phyloP scores from a whole-genome alignment of 1,139 yeast species.

The Taiozyma sp. region DNA sequence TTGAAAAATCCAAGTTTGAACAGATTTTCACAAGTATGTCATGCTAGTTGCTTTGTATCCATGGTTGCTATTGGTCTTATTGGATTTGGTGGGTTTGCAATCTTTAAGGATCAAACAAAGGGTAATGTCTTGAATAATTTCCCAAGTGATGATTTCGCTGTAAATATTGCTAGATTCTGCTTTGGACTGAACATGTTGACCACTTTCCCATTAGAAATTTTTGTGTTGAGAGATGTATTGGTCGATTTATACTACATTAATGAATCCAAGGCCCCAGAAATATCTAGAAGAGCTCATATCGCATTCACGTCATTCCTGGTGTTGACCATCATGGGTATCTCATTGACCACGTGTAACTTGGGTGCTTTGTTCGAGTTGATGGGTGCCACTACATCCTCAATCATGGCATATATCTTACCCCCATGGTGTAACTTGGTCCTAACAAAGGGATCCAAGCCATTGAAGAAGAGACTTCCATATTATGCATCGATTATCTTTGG shows the following conservation, averaged over 20 bases:
- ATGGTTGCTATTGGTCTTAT: slow-evolving; percentile 74
- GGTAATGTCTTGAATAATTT: slow-evolving; percentile 89
- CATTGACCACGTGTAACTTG: slow-evolving; percentile 79
- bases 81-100: slow-evolving; percentile 76
- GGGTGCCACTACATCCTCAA: slow-evolving; percentile 90
- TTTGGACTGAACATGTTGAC: slow-evolving; percentile 95
- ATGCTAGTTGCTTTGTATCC: slow-evolving; percentile 77
- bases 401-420: slow-evolving; percentile 90
- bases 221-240: slow-evolving; percentile 83
- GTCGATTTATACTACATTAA: slow-evolving; percentile 50
- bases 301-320: slow-evolving; percentile 66
- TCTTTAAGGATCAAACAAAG: slow-evolving; percentile 73
- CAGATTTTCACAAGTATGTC: slow-evolving; percentile 74
- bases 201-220: slow-evolving; percentile 85
- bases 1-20: slow-evolving; percentile 70
- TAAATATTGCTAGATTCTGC: slow-evolving; percentile 83
- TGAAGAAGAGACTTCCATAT: slow-evolving; percentile 46
- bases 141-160: slow-evolving; percentile 64
- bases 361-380: slow-evolving; percentile 87
- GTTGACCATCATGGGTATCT: slow-evolving; percentile 65
- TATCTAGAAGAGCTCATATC: slow-evolving; percentile 50
- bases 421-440: slow-evolving; percentile 77
- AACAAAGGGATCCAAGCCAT: slow-evolving; percentile 45
- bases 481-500: slow-evolving; percentile 70
- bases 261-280: slow-evolving; percentile 28